Evolutionary conservation across 192 early-diverging fungal genomes (phyloP).

Genomic region (Lobosporangium transversale): DNA sequence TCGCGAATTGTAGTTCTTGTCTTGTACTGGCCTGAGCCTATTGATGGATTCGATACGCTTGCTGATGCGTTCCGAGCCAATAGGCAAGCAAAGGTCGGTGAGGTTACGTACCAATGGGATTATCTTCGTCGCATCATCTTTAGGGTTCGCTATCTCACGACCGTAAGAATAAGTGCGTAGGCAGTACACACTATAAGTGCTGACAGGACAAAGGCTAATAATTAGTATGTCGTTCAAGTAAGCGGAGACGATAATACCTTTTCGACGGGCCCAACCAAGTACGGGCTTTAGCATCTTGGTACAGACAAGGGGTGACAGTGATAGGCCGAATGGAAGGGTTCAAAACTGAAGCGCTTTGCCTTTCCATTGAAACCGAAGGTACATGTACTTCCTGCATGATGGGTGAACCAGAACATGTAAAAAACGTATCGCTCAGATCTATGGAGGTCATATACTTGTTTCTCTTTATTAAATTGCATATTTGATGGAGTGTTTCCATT

Average conservation of each 20-base stretch:
- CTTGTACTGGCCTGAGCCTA: background rate
- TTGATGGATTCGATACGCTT: background rate
- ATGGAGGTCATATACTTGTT: conserved; percentile 20
- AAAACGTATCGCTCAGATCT: conserved; percentile 44
- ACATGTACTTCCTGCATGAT: conserved; percentile 19
- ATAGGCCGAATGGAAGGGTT: conserved; percentile 43
- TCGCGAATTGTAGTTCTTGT: too few relatives aligned
- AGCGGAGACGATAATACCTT: conserved; percentile 25
- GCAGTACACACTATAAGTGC: background rate
- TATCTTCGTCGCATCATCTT: background rate
- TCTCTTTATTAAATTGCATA: conserved; percentile 30
- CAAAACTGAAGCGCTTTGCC: conserved; percentile 33
- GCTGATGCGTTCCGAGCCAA: background rate
- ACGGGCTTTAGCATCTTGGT: conserved; percentile 36
- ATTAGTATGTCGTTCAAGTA: conserved; percentile 46
- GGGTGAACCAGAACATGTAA: conserved; percentile 43
- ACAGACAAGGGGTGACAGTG: conserved; percentile 40
- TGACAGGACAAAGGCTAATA: background rate
- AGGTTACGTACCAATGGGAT: background rate
- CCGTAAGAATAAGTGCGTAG: background rate
- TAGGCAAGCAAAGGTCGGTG: background rate
- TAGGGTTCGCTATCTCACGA: background rate
- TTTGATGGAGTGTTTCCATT: too few relatives aligned
- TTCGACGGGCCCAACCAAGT: conserved; percentile 15
- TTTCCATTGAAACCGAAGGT: conserved; percentile 48